Base-by-base conservation (phyloP, 352 stramenopile species). In the Globisporangium polare region DNA sequence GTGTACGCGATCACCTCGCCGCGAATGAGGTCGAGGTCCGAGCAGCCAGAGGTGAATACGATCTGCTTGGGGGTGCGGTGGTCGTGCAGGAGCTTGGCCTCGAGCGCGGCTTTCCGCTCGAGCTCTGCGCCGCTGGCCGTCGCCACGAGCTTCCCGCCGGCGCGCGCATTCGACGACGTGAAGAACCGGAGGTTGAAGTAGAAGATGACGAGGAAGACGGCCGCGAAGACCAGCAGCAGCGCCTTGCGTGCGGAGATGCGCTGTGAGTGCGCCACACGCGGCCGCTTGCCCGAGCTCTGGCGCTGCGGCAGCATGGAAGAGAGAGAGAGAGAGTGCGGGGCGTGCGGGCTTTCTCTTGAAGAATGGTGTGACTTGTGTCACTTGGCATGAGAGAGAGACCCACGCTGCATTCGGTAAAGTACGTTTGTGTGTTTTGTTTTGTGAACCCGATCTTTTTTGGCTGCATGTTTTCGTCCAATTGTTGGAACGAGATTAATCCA, bases 181-280 rank as follows among this genome's bases (percentile, higher is more conserved):
- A 92, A 77, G 66, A 92, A 88, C 58, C 71, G 75, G 31, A 86
- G 59, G 60, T 92, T 92, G 53, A 86, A 72, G 62, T 85, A 92
- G 59, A 85, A 68, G 60, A 77, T 75, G 24, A 89, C 51, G 27
- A 67, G 22, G 61, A 89, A 88, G 52, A 89, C 56, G 33, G 78
- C 33, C 0, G 60, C 71, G 35, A 89, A 56, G 8, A 60, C 68
- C 12, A 49, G 33, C 22, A 83, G 46, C 26, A 74, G 71, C 6
- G 53, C 64, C 15, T 65, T 70, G 27, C 74, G 75, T 18, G 55
- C 52, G 6, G 51, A 66, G 18, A 59, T 12, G n/a, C 67, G 63
- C 20, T 67, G 62, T 27, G 68, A 66, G 49, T 81, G 73, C 45
- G 57, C 64, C 15, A 61, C 63, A 43, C 65, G 59, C 18, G 69